Conservation (phyloP, 2,329 filamentous ascomycete species). For the Acephala macrosclerotiorum region DNA sequence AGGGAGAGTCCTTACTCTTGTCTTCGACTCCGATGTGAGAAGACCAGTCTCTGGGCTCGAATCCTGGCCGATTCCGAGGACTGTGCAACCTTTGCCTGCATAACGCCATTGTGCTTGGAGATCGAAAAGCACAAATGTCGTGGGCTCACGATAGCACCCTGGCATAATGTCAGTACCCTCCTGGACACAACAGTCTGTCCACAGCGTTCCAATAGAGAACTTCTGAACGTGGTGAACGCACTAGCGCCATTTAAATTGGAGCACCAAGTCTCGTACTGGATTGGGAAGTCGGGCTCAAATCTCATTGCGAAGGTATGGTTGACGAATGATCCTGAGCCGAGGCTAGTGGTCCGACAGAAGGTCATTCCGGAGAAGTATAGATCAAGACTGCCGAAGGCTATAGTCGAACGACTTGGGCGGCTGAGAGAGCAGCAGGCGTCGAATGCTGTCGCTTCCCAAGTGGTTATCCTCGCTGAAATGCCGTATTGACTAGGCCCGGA, state of each 20-base stretch:
- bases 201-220: background rate
- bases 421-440: too few species aligned
- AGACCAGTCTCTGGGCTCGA: constrained; percentile 26
- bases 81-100: constrained; percentile 33
- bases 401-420: too few species aligned
- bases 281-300: background rate
- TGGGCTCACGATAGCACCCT: background rate
- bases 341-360: too few species aligned
- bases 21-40: constrained; percentile 16
- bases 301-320: too few species aligned
- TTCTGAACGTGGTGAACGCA: background rate
- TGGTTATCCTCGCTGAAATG: too few species aligned
- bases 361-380: too few species aligned
- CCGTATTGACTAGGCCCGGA: too few species aligned
- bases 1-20: background rate
- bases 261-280: background rate
- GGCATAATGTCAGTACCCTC: background rate
- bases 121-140: background rate
- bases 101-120: background rate
- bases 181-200: background rate
- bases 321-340: too few species aligned
- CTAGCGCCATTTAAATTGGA: background rate
- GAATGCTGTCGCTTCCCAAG: too few species aligned
- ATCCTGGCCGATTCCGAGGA: constrained; percentile 31
- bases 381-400: too few species aligned